A percentile compares a stretch with the other conserved stretches of the same genome.
Conservation (phyloP, 2,329 filamentous ascomycete genomes). For the Cryphonectria nitschkei region DNA sequence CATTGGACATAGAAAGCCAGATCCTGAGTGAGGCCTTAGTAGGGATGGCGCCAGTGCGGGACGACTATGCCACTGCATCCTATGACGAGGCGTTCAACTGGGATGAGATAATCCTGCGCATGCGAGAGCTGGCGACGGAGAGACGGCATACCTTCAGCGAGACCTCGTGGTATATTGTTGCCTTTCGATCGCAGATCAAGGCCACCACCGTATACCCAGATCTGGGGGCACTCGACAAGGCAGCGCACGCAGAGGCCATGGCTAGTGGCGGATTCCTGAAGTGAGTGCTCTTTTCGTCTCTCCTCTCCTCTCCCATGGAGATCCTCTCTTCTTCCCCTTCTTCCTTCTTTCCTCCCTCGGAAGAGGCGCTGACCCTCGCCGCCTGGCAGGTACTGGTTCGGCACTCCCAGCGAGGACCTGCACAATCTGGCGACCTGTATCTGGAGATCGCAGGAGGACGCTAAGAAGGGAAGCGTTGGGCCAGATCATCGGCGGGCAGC, state of each 20-base stretch:
- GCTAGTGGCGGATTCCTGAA: constrained; percentile 82
- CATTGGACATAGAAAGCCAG: constrained; percentile 65
- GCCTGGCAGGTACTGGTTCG: constrained; percentile 79
- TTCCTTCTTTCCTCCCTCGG: background rate
- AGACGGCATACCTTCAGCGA: constrained; percentile 60
- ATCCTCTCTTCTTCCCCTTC: too few species aligned
- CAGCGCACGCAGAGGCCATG: constrained; percentile 79
- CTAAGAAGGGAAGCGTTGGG: constrained; percentile 61
- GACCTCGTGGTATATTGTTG: constrained; percentile 79
- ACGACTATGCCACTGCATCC: constrained; percentile 75
- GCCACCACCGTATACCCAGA: constrained; percentile 67
- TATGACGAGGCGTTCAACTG: constrained; percentile 83
- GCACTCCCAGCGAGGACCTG: constrained; percentile 67
- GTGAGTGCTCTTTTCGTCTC: constrained; percentile 43
- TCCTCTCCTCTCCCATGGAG: background rate
- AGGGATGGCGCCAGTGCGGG: constrained; percentile 61
- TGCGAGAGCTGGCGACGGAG: constrained; percentile 55
- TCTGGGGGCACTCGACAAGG: constrained; percentile 74
- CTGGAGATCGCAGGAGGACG: constrained; percentile 65
- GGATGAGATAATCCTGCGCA: constrained; percentile 60
- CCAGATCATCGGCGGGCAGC: constrained; percentile 67
- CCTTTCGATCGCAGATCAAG: constrained; percentile 76
- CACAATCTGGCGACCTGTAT: constrained; percentile 82
- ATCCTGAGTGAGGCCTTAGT: constrained; percentile 75
- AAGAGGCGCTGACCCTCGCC: constrained; percentile 24